Conservation (phyloP, 495 filamentous ascomycete species). For the Aspergillus steynii region DNA sequence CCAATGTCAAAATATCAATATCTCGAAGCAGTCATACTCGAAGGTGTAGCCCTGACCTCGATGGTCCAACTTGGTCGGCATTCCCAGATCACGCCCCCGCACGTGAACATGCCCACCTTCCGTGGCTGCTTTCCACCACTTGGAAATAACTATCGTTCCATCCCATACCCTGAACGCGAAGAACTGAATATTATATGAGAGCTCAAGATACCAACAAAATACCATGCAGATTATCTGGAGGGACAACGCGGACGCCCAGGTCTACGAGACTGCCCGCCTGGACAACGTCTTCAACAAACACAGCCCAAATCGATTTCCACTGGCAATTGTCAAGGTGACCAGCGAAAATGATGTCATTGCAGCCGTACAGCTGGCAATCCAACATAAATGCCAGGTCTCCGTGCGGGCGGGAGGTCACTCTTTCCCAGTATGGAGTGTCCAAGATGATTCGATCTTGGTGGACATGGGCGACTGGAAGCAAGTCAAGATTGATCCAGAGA, state of each 20-base stretch:
- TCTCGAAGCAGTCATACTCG: too few relatives aligned
- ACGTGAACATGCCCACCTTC: neutral
- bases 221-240: neutral
- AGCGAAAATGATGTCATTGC: slow-evolving; percentile 38
- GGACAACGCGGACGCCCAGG: neutral
- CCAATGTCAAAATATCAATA: too few relatives aligned
- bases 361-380: slow-evolving; percentile 44
- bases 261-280: neutral
- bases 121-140: neutral
- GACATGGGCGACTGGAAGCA: slow-evolving; percentile 42
- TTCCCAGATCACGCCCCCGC: too few relatives aligned
- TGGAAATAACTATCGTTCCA: neutral
- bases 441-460: slow-evolving; percentile 50
- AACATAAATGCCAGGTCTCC: slow-evolving; percentile 41
- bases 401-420: slow-evolving; percentile 57
- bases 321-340: slow-evolving; percentile 46
- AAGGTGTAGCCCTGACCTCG: too few relatives aligned
- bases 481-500: slow-evolving; percentile 37
- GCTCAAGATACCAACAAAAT: neutral
- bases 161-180: neutral
- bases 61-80: too few relatives aligned
- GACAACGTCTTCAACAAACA: slow-evolving; percentile 36
- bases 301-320: slow-evolving; percentile 40
- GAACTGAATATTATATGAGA: too few relatives aligned
- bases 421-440: slow-evolving; percentile 54